These are phyloP conservation scores for Coccomyxa sp. DNA, from an alignment of 139 green algal species.

Conservation along the genomic window DNA sequence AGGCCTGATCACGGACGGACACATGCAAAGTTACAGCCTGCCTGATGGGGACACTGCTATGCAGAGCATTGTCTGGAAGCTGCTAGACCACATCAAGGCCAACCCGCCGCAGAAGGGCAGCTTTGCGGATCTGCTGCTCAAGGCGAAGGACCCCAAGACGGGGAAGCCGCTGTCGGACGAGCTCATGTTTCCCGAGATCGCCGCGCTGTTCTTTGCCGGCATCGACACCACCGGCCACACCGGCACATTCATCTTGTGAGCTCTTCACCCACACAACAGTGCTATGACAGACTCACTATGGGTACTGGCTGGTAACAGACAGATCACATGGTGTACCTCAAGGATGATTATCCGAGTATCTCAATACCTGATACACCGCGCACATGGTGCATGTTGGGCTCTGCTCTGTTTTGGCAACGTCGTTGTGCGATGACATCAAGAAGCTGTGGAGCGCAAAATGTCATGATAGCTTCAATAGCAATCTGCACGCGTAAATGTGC, in stretches of 20 bases:
- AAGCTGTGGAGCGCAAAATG: too few relatives aligned
- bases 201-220: conserved; percentile 27
- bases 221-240: conserved; percentile 30
- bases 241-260: conserved; percentile 10
- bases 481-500: background rate
- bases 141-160: background rate
- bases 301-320: too few relatives aligned
- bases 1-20: background rate
- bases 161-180: background rate
- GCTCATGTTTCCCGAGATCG: conserved; percentile 3
- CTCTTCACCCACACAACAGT: background rate
- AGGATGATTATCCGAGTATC: background rate
- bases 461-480: background rate
- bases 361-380: background rate
- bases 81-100: background rate
- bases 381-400: background rate
- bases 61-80: background rate
- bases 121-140: conserved; percentile 3
- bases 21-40: background rate
- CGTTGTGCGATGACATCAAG: too few relatives aligned
- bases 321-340: too few relatives aligned
- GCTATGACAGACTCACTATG: background rate
- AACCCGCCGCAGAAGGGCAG: background rate
- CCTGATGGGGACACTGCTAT: background rate
- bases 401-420: background rate